phyloP scores from a whole-genome alignment of 1,284 basidiomycete species.

The Apiotrichum sp. region DNA sequence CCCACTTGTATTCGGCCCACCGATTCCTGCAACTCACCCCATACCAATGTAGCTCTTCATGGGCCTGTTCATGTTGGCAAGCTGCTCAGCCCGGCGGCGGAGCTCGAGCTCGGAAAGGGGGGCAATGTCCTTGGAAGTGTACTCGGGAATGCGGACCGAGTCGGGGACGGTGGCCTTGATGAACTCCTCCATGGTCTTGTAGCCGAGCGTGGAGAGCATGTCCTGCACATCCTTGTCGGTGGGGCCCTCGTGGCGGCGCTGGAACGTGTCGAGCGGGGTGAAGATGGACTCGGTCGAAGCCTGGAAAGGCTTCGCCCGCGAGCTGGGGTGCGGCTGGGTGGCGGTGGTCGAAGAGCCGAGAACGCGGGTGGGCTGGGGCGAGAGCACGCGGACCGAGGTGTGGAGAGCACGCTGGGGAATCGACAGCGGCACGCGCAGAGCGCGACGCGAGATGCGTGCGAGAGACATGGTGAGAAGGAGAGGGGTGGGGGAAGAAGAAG shows the following conservation, averaged over 20 bases:
- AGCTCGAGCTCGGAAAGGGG: constrained; percentile 84
- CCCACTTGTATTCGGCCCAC: too few relatives aligned
- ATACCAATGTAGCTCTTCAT: constrained; percentile 95
- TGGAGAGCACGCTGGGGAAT: constrained; percentile 14
- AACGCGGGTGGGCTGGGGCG: constrained; percentile 19
- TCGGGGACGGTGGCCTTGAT: constrained; percentile 70
- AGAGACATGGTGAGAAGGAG: constrained; percentile 7
- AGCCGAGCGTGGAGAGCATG: constrained; percentile 78
- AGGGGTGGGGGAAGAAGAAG: background rate
- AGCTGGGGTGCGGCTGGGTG: constrained; percentile 39
- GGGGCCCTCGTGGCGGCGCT: constrained; percentile 83
- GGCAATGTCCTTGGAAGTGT: constrained; percentile 54
- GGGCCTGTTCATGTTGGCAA: constrained; percentile 71
- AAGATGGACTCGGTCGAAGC: constrained; percentile 51
- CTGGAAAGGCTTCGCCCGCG: constrained; percentile 33
- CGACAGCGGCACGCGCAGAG: constrained; percentile 5
- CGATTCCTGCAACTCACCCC: constrained; percentile 52
- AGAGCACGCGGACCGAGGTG: constrained; percentile 16
- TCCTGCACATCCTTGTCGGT: constrained; percentile 64
- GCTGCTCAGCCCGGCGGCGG: constrained; percentile 63
- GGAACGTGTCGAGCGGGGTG: constrained; percentile 77
- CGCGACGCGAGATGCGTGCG: constrained; percentile 16
- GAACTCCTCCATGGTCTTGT: constrained; percentile 79
- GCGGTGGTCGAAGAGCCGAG: constrained; percentile 37
- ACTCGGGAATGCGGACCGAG: constrained; percentile 64